A percentile compares a stretch with the other conserved stretches of the same genome.
phyloP scores from a whole-genome alignment of 2,329 filamentous ascomycete species.

The Exutisphaerella laricina region DNA sequence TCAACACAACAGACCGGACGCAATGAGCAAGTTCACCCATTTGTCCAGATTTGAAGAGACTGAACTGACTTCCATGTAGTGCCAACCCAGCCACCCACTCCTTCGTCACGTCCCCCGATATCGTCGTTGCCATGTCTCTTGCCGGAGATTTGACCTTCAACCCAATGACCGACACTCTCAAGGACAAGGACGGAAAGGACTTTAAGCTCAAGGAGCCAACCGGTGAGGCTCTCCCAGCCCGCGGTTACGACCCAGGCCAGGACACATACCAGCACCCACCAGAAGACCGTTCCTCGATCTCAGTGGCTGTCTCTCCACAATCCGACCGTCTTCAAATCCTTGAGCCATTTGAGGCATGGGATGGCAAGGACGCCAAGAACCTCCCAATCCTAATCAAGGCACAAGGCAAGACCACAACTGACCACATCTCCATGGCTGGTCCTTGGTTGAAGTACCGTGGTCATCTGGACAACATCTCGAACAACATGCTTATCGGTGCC shows the following conservation, averaged over 20 bases:
- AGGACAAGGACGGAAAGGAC: constrained; percentile 93
- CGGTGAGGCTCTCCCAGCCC: constrained; percentile 71
- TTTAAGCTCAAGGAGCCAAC: constrained; percentile 78
- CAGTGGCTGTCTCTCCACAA: constrained; percentile 76
- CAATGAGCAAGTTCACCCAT: no score
- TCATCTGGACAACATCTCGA: constrained; percentile 98
- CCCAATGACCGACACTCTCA: constrained; percentile 83
- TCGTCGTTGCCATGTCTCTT: constrained; percentile 80
- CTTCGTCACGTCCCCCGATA: constrained; percentile 85
- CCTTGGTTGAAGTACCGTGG: constrained; percentile 99
- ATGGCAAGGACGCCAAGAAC: constrained; percentile 72
- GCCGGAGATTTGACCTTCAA: constrained; percentile 89
- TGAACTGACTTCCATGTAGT: no score
- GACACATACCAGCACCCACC: constrained; percentile 81
- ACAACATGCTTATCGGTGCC: constrained; percentile 99
- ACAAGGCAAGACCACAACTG: constrained; percentile 60
- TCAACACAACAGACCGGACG: no score
- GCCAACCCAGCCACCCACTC: constrained; percentile 92
- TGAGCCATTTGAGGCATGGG: constrained; percentile 77
- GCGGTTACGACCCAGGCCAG: constrained; percentile 69
- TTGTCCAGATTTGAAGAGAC: no score
- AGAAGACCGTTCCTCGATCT: constrained; percentile 64
- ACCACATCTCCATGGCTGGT: constrained; percentile 59
- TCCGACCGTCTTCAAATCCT: constrained; percentile 95
- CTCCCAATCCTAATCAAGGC: constrained; percentile 95